Base-by-base conservation (phyloP, 306 rosid genomes). In the Citrullus amarus region DNA sequence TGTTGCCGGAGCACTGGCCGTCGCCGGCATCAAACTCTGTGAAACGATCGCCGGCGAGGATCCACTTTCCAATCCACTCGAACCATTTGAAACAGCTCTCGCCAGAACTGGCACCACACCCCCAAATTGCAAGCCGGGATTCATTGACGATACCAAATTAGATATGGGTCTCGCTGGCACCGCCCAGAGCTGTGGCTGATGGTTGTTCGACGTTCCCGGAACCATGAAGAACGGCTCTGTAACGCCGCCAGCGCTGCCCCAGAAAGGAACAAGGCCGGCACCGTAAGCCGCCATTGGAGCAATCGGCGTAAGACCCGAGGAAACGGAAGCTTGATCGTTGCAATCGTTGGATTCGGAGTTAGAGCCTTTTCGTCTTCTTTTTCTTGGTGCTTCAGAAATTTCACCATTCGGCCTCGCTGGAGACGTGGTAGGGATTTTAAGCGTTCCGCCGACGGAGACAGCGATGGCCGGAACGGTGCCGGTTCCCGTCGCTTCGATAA, bases 381-480 rank as follows among this genome's bases (percentile, higher is more conserved):
- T 91, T n/a, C 67, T 86, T 0, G 86, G 81, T 0, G 63, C 57
- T 6, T 89, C 92, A 10, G 76, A 28, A 44, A 79, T 59, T 72
- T 86, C 85, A 0, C 63, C 93, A 10, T 85, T 83, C 0, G 93
- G 95, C 11, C 89, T 87, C 1, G 95, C 91, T 3, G 89, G 75
- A 0, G 93, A 91, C 0, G 95, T 79, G 0, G 98, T 93, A 14
- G 97, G 98, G 61, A 93, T 93, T 83, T 93, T 91, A 0, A 91
- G 83, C 0, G 97, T 77, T 6, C 98, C 98, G 0, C 87, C 90
- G 1, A 93, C 95, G 0, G 98, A 90, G 10, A 93, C 92, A 1
- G 98, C 98, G 20, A 93, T 91, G 0, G 98, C 97, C 0, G 98
- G 98, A 18, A 93, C 75, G 0, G 98, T 93, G 1, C 97, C 97